Percentiles rank a stretch among this genome's conserved stretches.
These are phyloP conservation scores for Rhizopogon vinicolor DNA, from an alignment of 768 basidiomycete genomes.

Conservation along the genomic window DNA sequence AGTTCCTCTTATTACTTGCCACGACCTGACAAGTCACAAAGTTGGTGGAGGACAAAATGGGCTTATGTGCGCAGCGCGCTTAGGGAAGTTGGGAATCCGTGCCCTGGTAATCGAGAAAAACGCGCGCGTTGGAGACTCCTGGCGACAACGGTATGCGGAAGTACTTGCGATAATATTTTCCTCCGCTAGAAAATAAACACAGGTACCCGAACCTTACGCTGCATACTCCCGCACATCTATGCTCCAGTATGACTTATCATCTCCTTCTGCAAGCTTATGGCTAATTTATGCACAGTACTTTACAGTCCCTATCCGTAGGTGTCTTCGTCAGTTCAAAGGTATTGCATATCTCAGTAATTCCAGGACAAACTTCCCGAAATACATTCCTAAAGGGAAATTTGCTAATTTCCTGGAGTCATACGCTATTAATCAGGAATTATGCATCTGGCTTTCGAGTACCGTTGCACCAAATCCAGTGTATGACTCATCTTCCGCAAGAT, in stretches of 20 bases:
- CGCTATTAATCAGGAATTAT: slow-evolving; percentile 47
- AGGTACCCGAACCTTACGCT: slow-evolving; percentile 9
- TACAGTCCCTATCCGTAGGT: slow-evolving; percentile 42
- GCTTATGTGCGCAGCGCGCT: slow-evolving; percentile 52
- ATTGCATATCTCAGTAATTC: not conserved
- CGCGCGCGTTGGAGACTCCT: slow-evolving; percentile 43
- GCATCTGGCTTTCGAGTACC: slow-evolving; percentile 48
- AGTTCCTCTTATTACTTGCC: not conserved
- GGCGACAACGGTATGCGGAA: slow-evolving; percentile 46
- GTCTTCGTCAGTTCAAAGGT: slow-evolving; percentile 35
- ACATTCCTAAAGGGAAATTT: slow-evolving; percentile 27
- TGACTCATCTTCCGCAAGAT: not conserved
- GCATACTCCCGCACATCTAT: slow-evolving; percentile 49
- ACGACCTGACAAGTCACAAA: not conserved
- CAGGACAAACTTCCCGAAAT: not conserved
- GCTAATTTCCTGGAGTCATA: slow-evolving; percentile 58
- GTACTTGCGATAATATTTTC: slow-evolving; percentile 42
- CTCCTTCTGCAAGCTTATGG: not conserved
- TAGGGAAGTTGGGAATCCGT: slow-evolving; percentile 47
- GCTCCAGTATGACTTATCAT: slow-evolving; percentile 30
- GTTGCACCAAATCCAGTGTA: slow-evolving; percentile 22
- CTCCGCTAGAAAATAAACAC: slow-evolving; percentile 18
- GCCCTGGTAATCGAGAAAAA: slow-evolving; percentile 50
- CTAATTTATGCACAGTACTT: slow-evolving; percentile 30
- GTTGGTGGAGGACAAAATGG: slow-evolving; percentile 61